Base-by-base conservation (phyloP, 192 early-diverging fungal species). In the Umbelopsis sp. region DNA sequence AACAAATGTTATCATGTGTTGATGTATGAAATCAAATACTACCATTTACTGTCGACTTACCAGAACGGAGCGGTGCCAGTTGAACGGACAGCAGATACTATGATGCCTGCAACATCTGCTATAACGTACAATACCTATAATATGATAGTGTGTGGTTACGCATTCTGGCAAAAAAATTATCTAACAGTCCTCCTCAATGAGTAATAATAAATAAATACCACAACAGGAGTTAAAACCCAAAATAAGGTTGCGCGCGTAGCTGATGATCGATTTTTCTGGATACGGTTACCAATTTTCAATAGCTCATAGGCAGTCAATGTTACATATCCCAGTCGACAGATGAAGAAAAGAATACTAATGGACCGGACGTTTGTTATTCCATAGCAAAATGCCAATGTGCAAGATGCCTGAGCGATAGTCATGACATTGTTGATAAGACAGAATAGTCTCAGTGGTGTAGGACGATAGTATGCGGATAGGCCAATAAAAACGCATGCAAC, bases 251-350 rank as follows among this genome's bases (percentile, higher is more conserved):
- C 56, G 0, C 56, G 56, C 8, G 56, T 62, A 8, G 34, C 6
- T 4, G 56, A 62, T 11, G 56, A 62, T 62, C 56, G 4, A 4
- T 34, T 62, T 14, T 34, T 62, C 5, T 62, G 26, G 11, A 62
- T 62, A 9, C 56, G 26, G 56, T 62, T 62, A 3, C 56, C 56
- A 14, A 62, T 62, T 16, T 62, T 62, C 31, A 62, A 20, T 11
- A 31, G 25, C 31, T 62, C 56, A 34, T 62, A 62, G 16, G 56
- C 56, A 4, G 56, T 62, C 14, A 62, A 62, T 62, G 56, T 62
- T 2, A 62, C 56, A 14, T 62, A 62, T 32, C 56, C 56, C 20
- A 62, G 31, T 62, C 56, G 56, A 34, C 56, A 62, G 20, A 32
- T 34, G 29, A 62, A 62, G 31, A 62, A 62, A 32, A 62, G 31